Evolutionary conservation across 1,139 yeast species (phyloP), one percentile per base, ranked within the genome.

Genomic region (Williopsis jadinii): DNA sequence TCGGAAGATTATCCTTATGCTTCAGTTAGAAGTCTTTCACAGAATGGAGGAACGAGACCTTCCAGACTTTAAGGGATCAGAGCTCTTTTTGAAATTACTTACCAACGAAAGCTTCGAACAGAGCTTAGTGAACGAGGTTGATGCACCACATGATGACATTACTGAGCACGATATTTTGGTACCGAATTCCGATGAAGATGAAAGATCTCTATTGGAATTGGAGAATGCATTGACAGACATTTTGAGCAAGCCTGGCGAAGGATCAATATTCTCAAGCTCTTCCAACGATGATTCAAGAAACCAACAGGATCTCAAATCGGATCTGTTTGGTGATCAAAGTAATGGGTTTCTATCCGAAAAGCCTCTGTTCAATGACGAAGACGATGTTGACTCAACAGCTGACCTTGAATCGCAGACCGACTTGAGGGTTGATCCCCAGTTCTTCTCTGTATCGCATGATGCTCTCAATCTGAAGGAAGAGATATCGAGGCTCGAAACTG

Each of bases 181-280:
- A 10, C 34, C 32, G 3, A 46, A 34, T 34, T 37, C 10, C 5
- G 43, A 35, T 31, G 46, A 36, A 3, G 42, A 30, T 8, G 38
- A 37, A 2, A 40, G 36, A 5, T 38, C 41, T 13, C 28, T 43
- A 8, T 30, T 28, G 11, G 90, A 87, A 0, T 83, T 84, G 13
- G 88, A 83, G 55, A 79, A 77, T 54, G 92, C 87, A 2, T 70
- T 84, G 46, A 73, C 74, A 19, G 77, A 80, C 48, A 81, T 84
- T 38, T 77, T 81, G 71, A 63, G 45, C 28, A 47, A 51, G n/a
- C 15, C 12, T 1, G 11, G 38, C 5, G 9, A 29, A 11, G 12
- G 26, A 13, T 13, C 28, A 8, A 27, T 30, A 2, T 13, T 29
- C 11, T n/a, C 24, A 13, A 11, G 5, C 13, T 37, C 47, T 1